These are phyloP conservation scores for Dalbergia cochinchinensis DNA, from an alignment of 306 rosid genomes.

Conservation along the genomic window DNA sequence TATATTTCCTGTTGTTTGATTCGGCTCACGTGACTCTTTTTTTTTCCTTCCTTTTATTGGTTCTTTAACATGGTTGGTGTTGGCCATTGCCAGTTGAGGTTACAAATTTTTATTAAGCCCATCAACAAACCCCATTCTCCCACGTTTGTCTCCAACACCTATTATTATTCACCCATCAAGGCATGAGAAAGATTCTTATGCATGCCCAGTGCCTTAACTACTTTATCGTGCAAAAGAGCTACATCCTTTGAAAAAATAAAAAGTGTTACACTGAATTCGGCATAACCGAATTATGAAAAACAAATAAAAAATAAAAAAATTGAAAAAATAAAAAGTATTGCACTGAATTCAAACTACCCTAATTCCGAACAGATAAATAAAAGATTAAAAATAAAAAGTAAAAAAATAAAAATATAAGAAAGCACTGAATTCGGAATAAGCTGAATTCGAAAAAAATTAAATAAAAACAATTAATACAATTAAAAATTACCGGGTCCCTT, in stretches of 20 bases:
- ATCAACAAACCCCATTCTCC: background rate
- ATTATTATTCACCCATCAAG: constrained; percentile 24
- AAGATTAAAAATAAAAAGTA: too few species aligned
- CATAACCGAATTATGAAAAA: too few species aligned
- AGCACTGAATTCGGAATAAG: too few species aligned
- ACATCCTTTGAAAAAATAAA: constrained; percentile 24
- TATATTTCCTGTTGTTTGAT: too few species aligned
- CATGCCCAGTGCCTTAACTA: constrained; percentile 7
- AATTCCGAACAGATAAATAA: too few species aligned
- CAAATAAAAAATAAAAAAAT: too few species aligned
- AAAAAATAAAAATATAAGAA: too few species aligned
- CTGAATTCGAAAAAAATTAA: too few species aligned
- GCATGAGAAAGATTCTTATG: constrained; percentile 43
- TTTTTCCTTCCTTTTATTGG: background rate
- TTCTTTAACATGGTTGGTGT: constrained; percentile 17
- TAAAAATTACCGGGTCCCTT: background rate
- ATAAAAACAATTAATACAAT: too few species aligned
- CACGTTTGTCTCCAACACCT: constrained; percentile 49
- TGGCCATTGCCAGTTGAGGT: constrained; percentile 16
- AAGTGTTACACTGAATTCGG: too few species aligned
- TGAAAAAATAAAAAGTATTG: too few species aligned
- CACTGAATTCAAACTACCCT: too few species aligned
- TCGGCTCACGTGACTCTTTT: constrained; percentile 37
- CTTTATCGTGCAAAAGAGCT: constrained; percentile 30
- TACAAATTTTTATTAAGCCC: background rate